phyloP scores from a whole-genome alignment of 2,329 filamentous ascomycete genomes.

The Iodosphaeria phyllophila region DNA sequence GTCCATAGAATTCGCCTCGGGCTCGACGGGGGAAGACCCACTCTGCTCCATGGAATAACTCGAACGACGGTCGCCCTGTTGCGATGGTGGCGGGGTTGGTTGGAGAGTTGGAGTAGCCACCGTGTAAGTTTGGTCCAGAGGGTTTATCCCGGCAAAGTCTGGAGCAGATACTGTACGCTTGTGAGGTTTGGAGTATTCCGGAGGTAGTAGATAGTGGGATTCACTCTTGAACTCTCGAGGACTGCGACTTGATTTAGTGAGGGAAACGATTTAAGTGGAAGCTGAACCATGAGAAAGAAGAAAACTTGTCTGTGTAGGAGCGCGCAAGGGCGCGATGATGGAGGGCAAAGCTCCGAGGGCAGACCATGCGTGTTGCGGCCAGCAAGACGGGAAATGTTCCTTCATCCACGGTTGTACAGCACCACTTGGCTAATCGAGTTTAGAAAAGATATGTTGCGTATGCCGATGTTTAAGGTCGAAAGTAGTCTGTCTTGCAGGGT shows the following conservation, averaged over 20 bases:
- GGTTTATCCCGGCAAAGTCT: constrained; percentile 17
- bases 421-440: no score
- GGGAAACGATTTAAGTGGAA: no score
- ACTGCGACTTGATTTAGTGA: constrained; percentile 5
- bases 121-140: constrained; percentile 6
- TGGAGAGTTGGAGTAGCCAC: constrained; percentile 10
- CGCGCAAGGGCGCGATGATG: not conserved
- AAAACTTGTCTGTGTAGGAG: not conserved
- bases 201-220: constrained; percentile 4
- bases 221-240: constrained; percentile 3
- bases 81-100: constrained; percentile 9
- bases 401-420: no score
- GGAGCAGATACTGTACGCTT: constrained; percentile 32
- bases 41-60: constrained; percentile 7
- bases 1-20: constrained; percentile 4
- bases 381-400: no score
- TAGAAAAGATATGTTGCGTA: no score
- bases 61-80: constrained; percentile 6
- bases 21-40: constrained; percentile 5
- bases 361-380: no score
- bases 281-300: not conserved
- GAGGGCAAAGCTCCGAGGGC: no score
- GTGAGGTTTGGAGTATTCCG: constrained; percentile 16
- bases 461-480: no score
- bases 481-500: no score